Base-by-base conservation (phyloP, 225 moss, liverwort and hornwort species). In the Sphagnum tenellum region DNA sequence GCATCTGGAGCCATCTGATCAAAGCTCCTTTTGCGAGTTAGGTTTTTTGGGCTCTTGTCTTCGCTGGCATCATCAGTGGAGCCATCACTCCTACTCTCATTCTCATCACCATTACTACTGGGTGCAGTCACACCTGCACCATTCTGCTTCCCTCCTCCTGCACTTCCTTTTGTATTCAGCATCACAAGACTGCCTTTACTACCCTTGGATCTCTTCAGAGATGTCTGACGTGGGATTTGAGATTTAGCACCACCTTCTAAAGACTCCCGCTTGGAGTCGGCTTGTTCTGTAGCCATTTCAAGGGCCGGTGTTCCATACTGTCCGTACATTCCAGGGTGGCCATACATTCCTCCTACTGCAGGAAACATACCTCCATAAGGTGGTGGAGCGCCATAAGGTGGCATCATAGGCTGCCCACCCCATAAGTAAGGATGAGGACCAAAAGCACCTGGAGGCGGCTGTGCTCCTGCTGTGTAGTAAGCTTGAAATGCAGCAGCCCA, bases 1-100 rank as follows among this genome's bases (percentile, higher is more conserved):
- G 82, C 86, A 9, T 86, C 86, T 45, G 83, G 77, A 7, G 86
- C 67, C 86, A 86, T 83, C 73, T 81, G 83, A 67, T 83, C 86
- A 46, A 83, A 86, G 48, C 76, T 78, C 58, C 86, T 74, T 69
- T 78, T 81, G 4, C 80, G 78, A 3, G 72, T n/a, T 48, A 80
- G 48, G 65, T 86, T 82, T 58, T 79, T 79, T 1, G 78, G 75
- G 73, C 78, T 83, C 61, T 82, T 83, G 54, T 86, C 86, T 44
- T 82, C 51, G 66, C 83, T 83, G 46, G 69, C 80, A 11, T 86
- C 82, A 5, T 86, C 82, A 5, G 77, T 76, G 12, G 83, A 83
- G 67, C 86, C 83, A 48, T 86, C 86, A 67, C 78, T 83, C 46
- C 80, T 83, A 8, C 75, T 83, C 58, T 69, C 84, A 7, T 75